phyloP scores from a whole-genome alignment of 2,329 filamentous ascomycete genomes.

The Diaporthe sp. region DNA sequence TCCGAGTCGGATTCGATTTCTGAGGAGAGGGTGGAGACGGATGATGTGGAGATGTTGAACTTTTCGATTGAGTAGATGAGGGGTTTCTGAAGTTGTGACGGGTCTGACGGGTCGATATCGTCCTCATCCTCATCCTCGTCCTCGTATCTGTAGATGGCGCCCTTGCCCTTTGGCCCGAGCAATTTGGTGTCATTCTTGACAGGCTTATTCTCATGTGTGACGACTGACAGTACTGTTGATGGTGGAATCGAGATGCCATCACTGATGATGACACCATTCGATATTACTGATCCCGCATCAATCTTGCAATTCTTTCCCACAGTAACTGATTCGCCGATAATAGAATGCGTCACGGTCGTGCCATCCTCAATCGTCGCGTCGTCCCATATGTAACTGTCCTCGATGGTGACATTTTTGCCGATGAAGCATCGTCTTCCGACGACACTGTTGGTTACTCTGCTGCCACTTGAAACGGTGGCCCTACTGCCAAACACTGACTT shows the following conservation, averaged over 20 bases:
- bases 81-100: conserved; percentile 64
- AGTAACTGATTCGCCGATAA: conserved; percentile 79
- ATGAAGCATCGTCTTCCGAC: conserved; percentile 89
- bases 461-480: conserved; percentile 80
- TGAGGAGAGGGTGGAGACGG: conserved; percentile 72
- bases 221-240: conserved; percentile 53
- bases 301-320: conserved; percentile 80
- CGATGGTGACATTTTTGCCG: conserved; percentile 83
- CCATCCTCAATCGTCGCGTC: conserved; percentile 82
- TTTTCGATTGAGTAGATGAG: conserved; percentile 67
- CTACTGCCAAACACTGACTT: conserved; percentile 82
- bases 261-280: conserved; percentile 80
- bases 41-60: conserved; percentile 66
- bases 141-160: conserved; percentile 60
- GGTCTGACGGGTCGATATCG: conserved; percentile 58
- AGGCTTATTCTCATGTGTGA: conserved; percentile 53
- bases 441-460: conserved; percentile 78
- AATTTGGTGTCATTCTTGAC: conserved; percentile 57
- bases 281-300: conserved; percentile 81
- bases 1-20: conserved; percentile 73
- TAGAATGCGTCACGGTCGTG: conserved; percentile 75
- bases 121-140: conserved; percentile 61
- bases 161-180: conserved; percentile 64
- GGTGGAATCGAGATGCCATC: conserved; percentile 65
- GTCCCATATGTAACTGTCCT: conserved; percentile 90